Percentiles rank a stretch among this genome's conserved stretches.
phyloP scores from a whole-genome alignment of 148 eudicot species.

The Rhododendron kiyosumense region DNA sequence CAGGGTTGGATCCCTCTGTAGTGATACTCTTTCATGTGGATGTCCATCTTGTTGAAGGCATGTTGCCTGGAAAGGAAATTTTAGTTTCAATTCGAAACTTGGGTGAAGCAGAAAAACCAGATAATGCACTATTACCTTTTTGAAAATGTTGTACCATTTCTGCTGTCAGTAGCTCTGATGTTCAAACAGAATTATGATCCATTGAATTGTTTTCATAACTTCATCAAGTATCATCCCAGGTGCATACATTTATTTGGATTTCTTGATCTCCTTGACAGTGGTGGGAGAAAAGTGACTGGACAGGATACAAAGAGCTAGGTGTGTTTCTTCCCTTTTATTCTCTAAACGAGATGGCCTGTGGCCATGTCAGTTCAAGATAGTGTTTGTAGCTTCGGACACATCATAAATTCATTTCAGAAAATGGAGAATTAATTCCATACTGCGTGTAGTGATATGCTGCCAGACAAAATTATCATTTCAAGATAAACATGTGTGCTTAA shows the following conservation, averaged over 20 bases:
- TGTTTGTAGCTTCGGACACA: background rate
- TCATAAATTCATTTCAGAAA: background rate
- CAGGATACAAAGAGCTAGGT: conserved; percentile 80
- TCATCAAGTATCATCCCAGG: conserved; percentile 57
- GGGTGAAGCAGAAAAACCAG: background rate
- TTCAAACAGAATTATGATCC: background rate
- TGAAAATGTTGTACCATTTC: background rate
- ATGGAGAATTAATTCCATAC: background rate
- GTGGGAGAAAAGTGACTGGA: conserved; percentile 99
- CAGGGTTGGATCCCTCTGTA: background rate
- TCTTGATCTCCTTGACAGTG: conserved; percentile 94
- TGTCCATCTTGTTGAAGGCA: background rate
- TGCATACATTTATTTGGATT: conserved; percentile 67
- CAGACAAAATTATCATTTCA: background rate
- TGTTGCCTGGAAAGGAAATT: background rate
- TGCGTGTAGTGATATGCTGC: background rate
- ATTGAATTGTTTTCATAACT: conserved; percentile 32
- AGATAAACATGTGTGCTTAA: background rate
- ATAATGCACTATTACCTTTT: background rate
- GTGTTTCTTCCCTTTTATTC: conserved; percentile 1
- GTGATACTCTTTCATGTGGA: background rate
- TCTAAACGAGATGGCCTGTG: background rate
- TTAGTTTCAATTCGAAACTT: background rate
- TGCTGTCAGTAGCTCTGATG: conserved; percentile 7
- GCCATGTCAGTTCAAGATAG: background rate